Evolutionary conservation across 129 eudicot genomes (phyloP).

Genomic region (Helianthus annuus): HanXRQr2.0-SUNRISE NC_035449.2:190825653-190826152

Average conservation of each 20-base stretch:
- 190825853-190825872: conserved; percentile 26
- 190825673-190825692: background rate
- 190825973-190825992: conserved; percentile 44
- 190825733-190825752: background rate
- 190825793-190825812: background rate
- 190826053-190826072: conserved; percentile 21
- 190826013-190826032: conserved; percentile 85
- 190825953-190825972: no score
- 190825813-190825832: background rate
- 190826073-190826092: conserved; percentile 8
- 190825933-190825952: background rate
- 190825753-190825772: background rate
- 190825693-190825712: background rate
- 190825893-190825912: background rate
- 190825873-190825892: background rate
- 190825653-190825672: conserved; percentile 9
- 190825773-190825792: background rate
- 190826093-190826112: conserved; percentile 32
- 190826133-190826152: conserved; percentile 48
- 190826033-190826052: conserved; percentile 65
- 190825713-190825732: background rate
- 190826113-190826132: conserved; percentile 24
- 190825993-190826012: conserved; percentile 79
- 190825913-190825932: background rate
- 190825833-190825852: background rate